Base-by-base conservation (phyloP, 306 rosid species). In the Spatholobus suberectus region DNA sequence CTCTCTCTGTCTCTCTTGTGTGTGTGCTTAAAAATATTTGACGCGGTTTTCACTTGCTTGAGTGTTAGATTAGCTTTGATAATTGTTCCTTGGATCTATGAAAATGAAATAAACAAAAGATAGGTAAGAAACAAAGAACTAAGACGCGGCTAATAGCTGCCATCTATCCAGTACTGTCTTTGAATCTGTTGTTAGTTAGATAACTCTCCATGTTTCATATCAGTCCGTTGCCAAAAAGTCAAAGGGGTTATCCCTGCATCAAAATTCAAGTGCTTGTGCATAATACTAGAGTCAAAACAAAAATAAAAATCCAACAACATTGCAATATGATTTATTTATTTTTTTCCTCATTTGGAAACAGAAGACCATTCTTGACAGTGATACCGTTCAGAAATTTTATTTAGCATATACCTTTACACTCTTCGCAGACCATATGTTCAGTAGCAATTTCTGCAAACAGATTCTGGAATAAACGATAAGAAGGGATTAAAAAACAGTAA, bases 41-140 rank as follows among this genome's bases (percentile, higher is more conserved):
- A 14, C 43, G 17, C n/a, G 27, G 77, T 15, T 67, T 76, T 68
- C 38, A 20, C 81, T 21, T 40, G 49, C 32, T 51, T 35, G 63
- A 37, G 27, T 62, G 51, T 80, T 47, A 58, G 35, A 75, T 57
- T 40, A 47, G 21, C 75, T 9, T 41, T 29, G 24, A 47, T 41
- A 69, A 69, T 27, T 58, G 63, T 37, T 69, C 35, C 82, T 69
- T 49, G 63, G 66, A 67, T 76, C 47, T 72, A 11, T 75, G 70
- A 27, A 52, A 66, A 40, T 3, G 38, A 6, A 58, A 18, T 13
- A 44, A 70, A 43, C 40, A 59, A 72, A 72, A 14, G 67, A 72
- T 8, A 35, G 65, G 52, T 55, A 55, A 26, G 58, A 68, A 54
- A 51, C 35, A 63, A 73, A 13, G 17, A n/a, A 44, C 40, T n/a